Evolutionary conservation across 345 rosid species (phyloP).

Genomic region (Populus pruinosa): DNA sequence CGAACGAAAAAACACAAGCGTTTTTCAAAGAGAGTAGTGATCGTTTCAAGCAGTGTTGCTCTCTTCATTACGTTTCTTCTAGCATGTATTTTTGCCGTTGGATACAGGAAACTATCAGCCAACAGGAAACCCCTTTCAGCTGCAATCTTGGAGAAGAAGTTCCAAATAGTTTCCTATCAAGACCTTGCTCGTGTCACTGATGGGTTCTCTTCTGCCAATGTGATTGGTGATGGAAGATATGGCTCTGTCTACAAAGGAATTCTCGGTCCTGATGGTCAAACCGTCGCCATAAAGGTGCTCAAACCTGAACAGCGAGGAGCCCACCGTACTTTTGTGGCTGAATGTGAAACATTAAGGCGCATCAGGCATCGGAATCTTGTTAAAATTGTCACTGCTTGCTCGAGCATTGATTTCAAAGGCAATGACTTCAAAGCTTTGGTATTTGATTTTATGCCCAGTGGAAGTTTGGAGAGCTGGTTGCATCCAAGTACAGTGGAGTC

Average conservation of each 20-base stretch:
- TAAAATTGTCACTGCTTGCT: constrained; percentile 10
- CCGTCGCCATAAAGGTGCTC: constrained; percentile 17
- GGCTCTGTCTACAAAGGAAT: constrained; percentile 14
- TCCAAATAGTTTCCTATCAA: constrained; percentile 2
- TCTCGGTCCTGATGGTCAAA: not conserved
- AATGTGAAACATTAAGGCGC: constrained; percentile 10
- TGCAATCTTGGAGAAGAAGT: no score
- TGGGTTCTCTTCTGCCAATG: constrained; percentile 4
- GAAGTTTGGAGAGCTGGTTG: constrained; percentile 20
- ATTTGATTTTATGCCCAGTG: constrained; percentile 12
- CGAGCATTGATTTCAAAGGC: constrained; percentile 5
- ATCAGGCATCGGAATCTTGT: constrained; percentile 15
- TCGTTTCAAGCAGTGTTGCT: no score
- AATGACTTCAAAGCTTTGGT: constrained; percentile 24
- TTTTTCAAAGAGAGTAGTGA: no score
- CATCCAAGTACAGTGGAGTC: not conserved
- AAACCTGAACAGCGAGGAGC: constrained; percentile 10
- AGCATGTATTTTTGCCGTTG: not conserved
- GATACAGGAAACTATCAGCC: no score
- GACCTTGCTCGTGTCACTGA: constrained; percentile 7
- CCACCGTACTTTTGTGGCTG: constrained; percentile 14
- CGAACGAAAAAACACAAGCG: not conserved
- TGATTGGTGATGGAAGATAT: constrained; percentile 15
- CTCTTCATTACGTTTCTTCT: no score
- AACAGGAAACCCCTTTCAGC: no score